phyloP scores from a whole-genome alignment of 768 basidiomycete genomes.

The Strobilomyces confusus region DNA sequence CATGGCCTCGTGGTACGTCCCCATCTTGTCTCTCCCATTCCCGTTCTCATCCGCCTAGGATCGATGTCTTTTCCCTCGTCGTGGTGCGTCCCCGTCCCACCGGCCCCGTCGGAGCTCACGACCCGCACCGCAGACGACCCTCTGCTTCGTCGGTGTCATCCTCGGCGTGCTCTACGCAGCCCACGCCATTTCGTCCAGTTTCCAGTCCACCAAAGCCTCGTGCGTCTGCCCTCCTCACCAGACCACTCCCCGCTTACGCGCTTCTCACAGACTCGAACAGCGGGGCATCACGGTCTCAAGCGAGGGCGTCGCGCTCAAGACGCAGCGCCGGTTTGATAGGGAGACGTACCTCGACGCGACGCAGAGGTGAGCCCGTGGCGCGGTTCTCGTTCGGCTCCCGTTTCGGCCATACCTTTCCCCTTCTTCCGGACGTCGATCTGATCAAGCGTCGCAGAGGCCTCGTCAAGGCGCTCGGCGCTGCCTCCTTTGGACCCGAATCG shows the following conservation, averaged over 20 bases:
- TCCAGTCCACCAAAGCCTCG: conserved; percentile 53
- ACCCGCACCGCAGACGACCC: conserved; percentile 30
- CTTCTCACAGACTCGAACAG: conserved; percentile 37
- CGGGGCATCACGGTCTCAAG: conserved; percentile 55
- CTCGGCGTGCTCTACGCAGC: conserved; percentile 39
- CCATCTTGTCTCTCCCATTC: no score
- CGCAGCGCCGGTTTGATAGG: conserved; percentile 52
- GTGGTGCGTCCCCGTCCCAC: conserved; percentile 7
- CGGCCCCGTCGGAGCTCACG: no score
- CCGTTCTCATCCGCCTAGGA: neutral
- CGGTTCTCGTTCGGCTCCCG: neutral
- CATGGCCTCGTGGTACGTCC: no score
- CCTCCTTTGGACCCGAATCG: conserved; percentile 34
- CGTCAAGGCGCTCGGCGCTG: conserved; percentile 46
- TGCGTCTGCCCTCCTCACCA: conserved; percentile 29
- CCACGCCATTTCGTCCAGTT: conserved; percentile 37
- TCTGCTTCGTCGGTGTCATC: conserved; percentile 44
- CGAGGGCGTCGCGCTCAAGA: conserved; percentile 66
- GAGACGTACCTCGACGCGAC: conserved; percentile 71
- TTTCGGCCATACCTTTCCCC: neutral
- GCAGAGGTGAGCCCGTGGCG: conserved; percentile 50
- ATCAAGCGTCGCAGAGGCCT: conserved; percentile 36
- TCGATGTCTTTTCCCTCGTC: conserved; percentile 18
- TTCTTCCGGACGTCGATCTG: neutral
- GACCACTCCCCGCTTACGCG: no score